Evolutionary conservation across 192 early-diverging fungal genomes (phyloP).

Genomic region (Linnemannia exigua): DNA sequence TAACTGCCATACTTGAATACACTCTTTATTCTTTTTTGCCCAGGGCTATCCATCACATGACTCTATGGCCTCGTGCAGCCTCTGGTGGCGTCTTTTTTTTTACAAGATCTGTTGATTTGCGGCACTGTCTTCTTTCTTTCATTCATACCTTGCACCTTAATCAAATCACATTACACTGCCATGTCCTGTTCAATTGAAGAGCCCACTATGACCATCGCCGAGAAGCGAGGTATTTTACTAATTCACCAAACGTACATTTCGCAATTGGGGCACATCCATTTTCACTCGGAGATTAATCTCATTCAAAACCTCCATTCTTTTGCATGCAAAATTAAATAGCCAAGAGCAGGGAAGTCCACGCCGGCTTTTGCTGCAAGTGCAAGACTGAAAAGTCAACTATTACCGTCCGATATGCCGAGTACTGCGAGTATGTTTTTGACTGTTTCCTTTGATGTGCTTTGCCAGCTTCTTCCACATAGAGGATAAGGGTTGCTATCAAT

Average conservation of each 20-base stretch:
- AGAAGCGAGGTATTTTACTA: conserved; percentile 44
- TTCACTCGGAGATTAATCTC: neutral
- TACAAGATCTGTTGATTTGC: neutral
- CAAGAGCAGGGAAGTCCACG: conserved; percentile 46
- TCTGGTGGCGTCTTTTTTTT: neutral
- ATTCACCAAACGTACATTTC: neutral
- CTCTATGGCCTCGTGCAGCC: neutral
- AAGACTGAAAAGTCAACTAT: conserved; percentile 76
- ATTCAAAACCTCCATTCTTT: neutral
- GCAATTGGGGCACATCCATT: neutral
- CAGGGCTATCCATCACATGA: neutral
- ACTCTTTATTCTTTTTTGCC: neutral
- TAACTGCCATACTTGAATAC: too few relatives aligned
- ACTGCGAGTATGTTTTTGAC: conserved; percentile 75
- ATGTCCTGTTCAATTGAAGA: conserved; percentile 56
- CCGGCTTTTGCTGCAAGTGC: conserved; percentile 81
- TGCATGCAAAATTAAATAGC: conserved; percentile 17
- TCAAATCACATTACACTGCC: neutral
- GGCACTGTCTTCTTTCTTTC: conserved; percentile 7
- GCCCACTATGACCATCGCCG: conserved; percentile 51
- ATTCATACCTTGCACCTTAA: neutral
- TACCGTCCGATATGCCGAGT: conserved; percentile 75
- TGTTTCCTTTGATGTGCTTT: neutral
- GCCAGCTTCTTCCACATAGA: neutral
- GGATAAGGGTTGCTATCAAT: neutral